A percentile compares a stretch with the other conserved stretches of the same genome.
phyloP scores from a whole-genome alignment of 2,329 filamentous ascomycete species.

The Fusarium heterosporum region DNA sequence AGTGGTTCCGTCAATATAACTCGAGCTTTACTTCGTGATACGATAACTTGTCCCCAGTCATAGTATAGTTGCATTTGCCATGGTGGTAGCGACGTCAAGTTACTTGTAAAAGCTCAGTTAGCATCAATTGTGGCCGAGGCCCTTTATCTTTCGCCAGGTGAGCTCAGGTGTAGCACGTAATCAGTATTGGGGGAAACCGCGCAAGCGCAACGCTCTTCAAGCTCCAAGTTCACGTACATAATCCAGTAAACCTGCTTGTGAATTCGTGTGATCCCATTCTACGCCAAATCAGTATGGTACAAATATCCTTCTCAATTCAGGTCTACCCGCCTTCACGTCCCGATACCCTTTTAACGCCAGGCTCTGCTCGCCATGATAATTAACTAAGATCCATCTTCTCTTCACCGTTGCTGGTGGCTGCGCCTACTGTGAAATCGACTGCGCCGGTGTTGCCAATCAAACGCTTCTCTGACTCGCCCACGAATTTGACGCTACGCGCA shows the following conservation, averaged over 20 bases:
- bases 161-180: not conserved
- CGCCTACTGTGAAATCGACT: constrained; percentile 73
- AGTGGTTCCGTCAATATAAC: not conserved
- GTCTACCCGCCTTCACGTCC: constrained; percentile 29
- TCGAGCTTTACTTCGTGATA: no score
- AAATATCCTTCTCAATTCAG: constrained; percentile 42
- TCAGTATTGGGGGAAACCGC: not conserved
- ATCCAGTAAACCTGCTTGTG: constrained; percentile 21
- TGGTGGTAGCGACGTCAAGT: not conserved
- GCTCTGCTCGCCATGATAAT: constrained; percentile 44
- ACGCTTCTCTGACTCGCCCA: constrained; percentile 88
- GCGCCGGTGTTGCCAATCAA: constrained; percentile 88
- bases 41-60: not conserved
- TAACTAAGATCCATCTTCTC: constrained; percentile 62
- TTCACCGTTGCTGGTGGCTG: constrained; percentile 52
- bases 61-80: not conserved
- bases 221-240: constrained; percentile 15
- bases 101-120: not conserved
- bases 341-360: constrained; percentile 49
- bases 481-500: constrained; percentile 87
- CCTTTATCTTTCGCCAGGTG: not conserved
- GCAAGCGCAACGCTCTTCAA: constrained; percentile 1
- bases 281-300: constrained; percentile 48
- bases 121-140: not conserved
- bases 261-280: constrained; percentile 39